A percentile compares a stretch with the other conserved stretches of the same genome.
Evolutionary conservation across 345 rosid genomes (phyloP).

Genomic region (Luvunga scandens): DNA sequence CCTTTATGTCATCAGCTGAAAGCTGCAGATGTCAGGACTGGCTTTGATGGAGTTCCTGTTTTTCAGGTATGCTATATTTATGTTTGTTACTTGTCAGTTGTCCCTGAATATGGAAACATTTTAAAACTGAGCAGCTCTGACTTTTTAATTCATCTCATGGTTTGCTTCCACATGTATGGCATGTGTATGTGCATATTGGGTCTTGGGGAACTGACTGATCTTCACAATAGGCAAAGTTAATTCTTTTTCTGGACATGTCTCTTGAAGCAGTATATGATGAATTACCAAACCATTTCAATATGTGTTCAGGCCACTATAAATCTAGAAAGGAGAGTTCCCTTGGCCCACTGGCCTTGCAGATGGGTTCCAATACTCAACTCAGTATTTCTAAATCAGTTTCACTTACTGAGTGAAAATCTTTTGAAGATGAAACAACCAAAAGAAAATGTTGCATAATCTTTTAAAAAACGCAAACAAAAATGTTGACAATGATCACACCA

Average conservation of each 20-base stretch:
- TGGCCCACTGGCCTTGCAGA: neutral
- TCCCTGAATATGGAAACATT: neutral
- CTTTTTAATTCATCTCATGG: neutral
- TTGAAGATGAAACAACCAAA: neutral
- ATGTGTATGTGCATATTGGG: neutral
- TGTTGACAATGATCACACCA: too few species aligned
- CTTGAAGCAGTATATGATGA: neutral
- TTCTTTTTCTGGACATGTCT: neutral
- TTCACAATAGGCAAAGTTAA: neutral
- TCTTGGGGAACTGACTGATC: neutral
- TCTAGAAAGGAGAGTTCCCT: neutral
- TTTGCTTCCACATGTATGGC: neutral
- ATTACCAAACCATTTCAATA: neutral
- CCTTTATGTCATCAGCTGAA: constrained; percentile 48
- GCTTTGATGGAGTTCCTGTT: constrained; percentile 96
- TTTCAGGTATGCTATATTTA: constrained; percentile 60
- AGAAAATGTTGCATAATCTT: neutral
- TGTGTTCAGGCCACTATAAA: neutral
- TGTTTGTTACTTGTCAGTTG: neutral
- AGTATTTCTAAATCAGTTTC: neutral
- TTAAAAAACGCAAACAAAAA: too few species aligned
- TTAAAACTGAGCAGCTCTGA: neutral
- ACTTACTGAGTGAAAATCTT: neutral
- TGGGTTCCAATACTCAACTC: neutral
- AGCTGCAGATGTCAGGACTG: constrained; percentile 45